Base-by-base conservation (phyloP, 345 rosid genomes). In the Rhizophora mangle region DNA sequence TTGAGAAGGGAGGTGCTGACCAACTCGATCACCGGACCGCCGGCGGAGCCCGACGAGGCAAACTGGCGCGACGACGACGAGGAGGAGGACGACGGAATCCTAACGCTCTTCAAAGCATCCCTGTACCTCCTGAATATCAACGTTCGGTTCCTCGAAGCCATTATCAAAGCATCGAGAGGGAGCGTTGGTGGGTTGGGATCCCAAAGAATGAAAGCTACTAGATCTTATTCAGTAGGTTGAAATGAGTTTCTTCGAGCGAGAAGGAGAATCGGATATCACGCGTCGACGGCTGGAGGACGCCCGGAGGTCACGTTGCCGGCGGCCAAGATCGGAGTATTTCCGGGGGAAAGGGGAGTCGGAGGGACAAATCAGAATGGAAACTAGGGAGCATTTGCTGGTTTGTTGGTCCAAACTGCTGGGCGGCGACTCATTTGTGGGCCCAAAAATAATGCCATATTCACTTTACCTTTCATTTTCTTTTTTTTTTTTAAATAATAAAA, bases 121-220 rank as follows among this genome's bases (percentile, higher is more conserved):
- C 97, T 84, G 60, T 96, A 88, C 82, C 86, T 90, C 74, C 78
- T 85, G 63, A 75, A 96, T 74, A 87, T 21, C 73, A 79, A 58
- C 55, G 99, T 89, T 65, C 93, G 84, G 55, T 90, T 96, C 79
- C 98, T 84, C 82, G 88, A 82, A 77, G 99, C 98, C 99, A 92
- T 90, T 34, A 34, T 46, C 19, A 9, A 46, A 31, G 6, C 22
- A 36, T 24, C 18, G 60, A 10, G 2, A 56, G 29, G 60, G 59
- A 22, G 13, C 15, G 10, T 1, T 5, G 15, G 60, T 26, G 1
- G 60, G 29, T 56, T 26, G 30, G 60, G 16, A 27, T 8, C 26
- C 29, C 18, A 56, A 56, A 15, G 31, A 15, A 10, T 22, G 59
- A 20, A 4, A 8, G 26, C 58, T 2, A 10, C 3, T 13, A 43